These are phyloP conservation scores for Apiospora malaysiana DNA, from an alignment of 2,329 filamentous ascomycete genomes.

Conservation along the genomic window DNA sequence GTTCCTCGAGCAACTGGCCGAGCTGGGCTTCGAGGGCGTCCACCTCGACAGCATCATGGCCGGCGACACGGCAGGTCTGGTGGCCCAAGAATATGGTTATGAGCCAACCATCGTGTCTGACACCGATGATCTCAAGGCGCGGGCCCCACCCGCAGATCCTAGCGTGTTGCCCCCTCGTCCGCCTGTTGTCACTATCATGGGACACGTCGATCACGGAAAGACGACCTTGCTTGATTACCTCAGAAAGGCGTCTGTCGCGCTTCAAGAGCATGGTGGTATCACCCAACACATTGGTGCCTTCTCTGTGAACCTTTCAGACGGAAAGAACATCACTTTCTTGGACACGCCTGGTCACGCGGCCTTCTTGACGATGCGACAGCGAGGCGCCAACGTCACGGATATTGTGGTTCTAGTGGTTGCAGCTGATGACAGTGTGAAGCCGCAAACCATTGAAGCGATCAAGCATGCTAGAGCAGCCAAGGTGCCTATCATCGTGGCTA, in stretches of 20 bases:
- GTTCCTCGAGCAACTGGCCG: constrained; percentile 77
- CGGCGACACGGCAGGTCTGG: constrained; percentile 85
- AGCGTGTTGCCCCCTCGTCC: constrained; percentile 75
- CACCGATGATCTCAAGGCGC: constrained; percentile 74
- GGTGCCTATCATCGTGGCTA: constrained; percentile 95
- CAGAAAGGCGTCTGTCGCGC: constrained; percentile 89
- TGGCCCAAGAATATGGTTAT: constrained; percentile 91
- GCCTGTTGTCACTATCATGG: constrained; percentile 98
- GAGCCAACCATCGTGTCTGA: constrained; percentile 78
- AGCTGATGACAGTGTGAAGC: constrained; percentile 96
- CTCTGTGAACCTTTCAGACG: constrained; percentile 83
- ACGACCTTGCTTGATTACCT: constrained; percentile 95
- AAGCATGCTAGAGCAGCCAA: constrained; percentile 88
- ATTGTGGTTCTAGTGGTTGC: constrained; percentile 96
- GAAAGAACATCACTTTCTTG: constrained; percentile 92
- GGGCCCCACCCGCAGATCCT: constrained; percentile 71
- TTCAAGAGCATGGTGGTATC: constrained; percentile 92
- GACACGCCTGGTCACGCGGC: constrained; percentile 97
- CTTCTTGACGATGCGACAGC: constrained; percentile 93
- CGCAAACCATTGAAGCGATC: constrained; percentile 93
- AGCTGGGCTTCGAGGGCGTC: constrained; percentile 89
- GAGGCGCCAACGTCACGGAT: constrained; percentile 94
- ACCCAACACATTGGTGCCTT: constrained; percentile 99
- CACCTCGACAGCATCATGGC: constrained; percentile 85
- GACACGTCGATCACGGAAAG: constrained; percentile 98